Base-by-base conservation (phyloP, 2,329 filamentous ascomycete species). In the Teratosphaeria viscida region DNA sequence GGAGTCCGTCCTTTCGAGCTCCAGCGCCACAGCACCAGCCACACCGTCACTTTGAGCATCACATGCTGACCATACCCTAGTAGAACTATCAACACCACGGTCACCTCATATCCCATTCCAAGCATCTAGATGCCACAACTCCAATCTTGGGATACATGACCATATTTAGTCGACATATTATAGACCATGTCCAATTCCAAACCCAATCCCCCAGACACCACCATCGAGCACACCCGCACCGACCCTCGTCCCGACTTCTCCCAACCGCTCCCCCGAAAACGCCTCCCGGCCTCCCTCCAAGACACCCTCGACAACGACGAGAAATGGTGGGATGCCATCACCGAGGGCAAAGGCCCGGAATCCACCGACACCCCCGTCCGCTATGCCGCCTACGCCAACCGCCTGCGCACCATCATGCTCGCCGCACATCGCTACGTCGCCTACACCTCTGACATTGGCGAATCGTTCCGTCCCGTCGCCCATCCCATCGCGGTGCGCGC, bases 341-440 rank as follows among this genome's bases (percentile, higher is more conserved):
- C 63, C 34, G 83, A 89, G 61, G 88, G 90, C 75, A 86, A 87
- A 69, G 84, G 81, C 14, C 81, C 85, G 59, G 87, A 95, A 67
- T 89, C 90, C 5, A 96, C 90, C 61, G 90, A 96, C 58, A 88
- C 85, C 66, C 87, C 85, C 66, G 78, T 95, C 69, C 88, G 94
- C 70, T 99, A 97, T 76, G 92, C 92, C 60, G 94, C 89, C 66
- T 99, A 99, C 76, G 90, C 90, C 55, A 85, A 86, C 61, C 86
- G 94, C 29, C 61, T 74, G 16, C 67, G 71, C 49, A 74, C 72
- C 7, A 89, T 97, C 65, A 85, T 99, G 69, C 79, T 92, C 66
- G 90, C 89, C 16, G 92, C 92, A 3, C 94, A 97, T 70, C 87
- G 94, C 69, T 99, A 99, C 71, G 91, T 99, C 55, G 94, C 94